phyloP scores from a whole-genome alignment of 108 stramenopile genomes.

The Skeletonema potamos region DNA sequence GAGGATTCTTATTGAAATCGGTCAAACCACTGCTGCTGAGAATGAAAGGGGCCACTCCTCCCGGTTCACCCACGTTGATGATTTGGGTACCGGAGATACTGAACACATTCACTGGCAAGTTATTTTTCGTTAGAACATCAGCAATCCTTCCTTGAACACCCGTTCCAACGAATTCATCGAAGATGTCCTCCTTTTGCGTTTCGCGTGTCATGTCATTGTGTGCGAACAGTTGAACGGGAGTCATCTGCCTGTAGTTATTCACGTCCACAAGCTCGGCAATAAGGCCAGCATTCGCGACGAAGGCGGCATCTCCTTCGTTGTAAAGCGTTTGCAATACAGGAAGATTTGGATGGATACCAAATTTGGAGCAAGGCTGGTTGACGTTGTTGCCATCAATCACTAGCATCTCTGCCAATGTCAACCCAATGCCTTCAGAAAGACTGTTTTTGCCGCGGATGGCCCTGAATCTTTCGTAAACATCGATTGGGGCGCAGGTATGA shows the following conservation, averaged over 20 bases:
- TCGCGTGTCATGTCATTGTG: slow-evolving; percentile 55
- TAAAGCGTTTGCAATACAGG: slow-evolving; percentile 36
- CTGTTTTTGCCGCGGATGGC: slow-evolving; percentile 42
- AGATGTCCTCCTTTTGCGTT: slow-evolving; percentile 43
- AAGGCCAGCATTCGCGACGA: slow-evolving; percentile 54
- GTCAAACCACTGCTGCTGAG: slow-evolving; percentile 23
- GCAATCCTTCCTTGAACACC: slow-evolving; percentile 57
- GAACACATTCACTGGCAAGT: slow-evolving; percentile 29
- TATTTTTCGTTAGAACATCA: slow-evolving; percentile 28
- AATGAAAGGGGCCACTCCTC: slow-evolving; percentile 21
- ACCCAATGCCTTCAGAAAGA: slow-evolving; percentile 28
- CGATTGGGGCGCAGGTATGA: slow-evolving; percentile 28
- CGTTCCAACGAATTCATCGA: slow-evolving; percentile 28
- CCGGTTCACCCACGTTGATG: slow-evolving; percentile 26
- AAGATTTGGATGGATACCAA: slow-evolving; percentile 53
- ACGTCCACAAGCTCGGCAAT: slow-evolving; percentile 38
- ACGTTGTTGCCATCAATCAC: slow-evolving; percentile 38
- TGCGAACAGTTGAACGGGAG: slow-evolving; percentile 54
- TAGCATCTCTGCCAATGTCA: slow-evolving; percentile 15
- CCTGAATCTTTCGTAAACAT: slow-evolving; percentile 45
- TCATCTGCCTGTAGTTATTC: slow-evolving; percentile 34
- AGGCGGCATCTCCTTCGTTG: slow-evolving; percentile 35
- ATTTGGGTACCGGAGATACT: slow-evolving; percentile 38
- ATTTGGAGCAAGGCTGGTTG: slow-evolving; percentile 40
- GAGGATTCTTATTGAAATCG: slow-evolving; percentile 33